Percentiles rank a stretch among this genome's conserved stretches.
Evolutionary conservation across 148 eudicot species (phyloP).

Genomic region (Amaranthus hypochondriacus): DNA sequence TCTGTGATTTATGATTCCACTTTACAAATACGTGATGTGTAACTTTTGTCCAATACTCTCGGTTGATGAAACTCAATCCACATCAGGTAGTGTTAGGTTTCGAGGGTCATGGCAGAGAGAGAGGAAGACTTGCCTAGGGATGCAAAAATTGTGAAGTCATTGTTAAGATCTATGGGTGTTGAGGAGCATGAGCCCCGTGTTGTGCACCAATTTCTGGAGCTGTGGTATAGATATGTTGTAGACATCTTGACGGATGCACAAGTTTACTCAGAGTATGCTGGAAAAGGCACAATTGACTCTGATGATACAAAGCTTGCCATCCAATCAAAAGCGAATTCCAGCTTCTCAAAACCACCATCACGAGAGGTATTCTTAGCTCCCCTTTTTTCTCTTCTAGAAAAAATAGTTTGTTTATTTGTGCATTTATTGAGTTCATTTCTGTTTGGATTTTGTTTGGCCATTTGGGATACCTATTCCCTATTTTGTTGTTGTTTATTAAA

Average conservation of each 20-base stretch:
- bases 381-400: neutral
- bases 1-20: neutral
- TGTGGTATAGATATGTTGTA: constrained; percentile 82
- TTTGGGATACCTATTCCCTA: too few species aligned
- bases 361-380: constrained; percentile 56
- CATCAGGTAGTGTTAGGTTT: constrained; percentile 11
- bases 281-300: too few species aligned
- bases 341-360: constrained; percentile 95
- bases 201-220: constrained; percentile 78
- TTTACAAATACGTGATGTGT: neutral
- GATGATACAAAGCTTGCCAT: too few species aligned
- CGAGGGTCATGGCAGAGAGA: constrained; percentile 58
- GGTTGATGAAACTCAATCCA: constrained; percentile 4
- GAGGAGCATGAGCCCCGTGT: constrained; percentile 90
- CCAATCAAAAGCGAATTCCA: constrained; percentile 73
- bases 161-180: constrained; percentile 88
- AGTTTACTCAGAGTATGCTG: constrained; percentile 93
- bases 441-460: too few species aligned
- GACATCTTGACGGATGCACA: constrained; percentile 88
- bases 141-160: constrained; percentile 77
- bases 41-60: neutral
- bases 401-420: neutral
- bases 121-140: constrained; percentile 83
- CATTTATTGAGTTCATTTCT: too few species aligned
- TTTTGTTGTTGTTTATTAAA: too few species aligned